These are phyloP conservation scores for Turritis glabra DNA, from an alignment of 345 rosid species.

Conservation along the genomic window DNA sequence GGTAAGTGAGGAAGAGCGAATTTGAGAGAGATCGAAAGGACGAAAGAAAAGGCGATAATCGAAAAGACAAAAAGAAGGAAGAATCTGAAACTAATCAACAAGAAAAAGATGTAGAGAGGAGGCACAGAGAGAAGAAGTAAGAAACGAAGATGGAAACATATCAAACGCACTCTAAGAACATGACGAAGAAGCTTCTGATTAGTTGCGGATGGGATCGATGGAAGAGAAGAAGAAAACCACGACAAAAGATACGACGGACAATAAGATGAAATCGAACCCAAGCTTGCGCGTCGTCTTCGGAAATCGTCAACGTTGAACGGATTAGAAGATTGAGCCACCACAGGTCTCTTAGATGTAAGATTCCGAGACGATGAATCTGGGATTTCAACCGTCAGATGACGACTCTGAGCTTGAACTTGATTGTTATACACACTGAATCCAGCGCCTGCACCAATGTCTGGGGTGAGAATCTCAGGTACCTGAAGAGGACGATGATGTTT, in stretches of 20 bases:
- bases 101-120: constrained; percentile 43
- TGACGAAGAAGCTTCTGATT: constrained; percentile 47
- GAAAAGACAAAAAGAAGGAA: constrained; percentile 37
- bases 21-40: constrained; percentile 41
- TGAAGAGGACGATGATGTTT: constrained; percentile 41
- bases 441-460: constrained; percentile 16
- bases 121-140: constrained; percentile 51
- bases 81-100: constrained; percentile 36
- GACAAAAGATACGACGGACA: constrained; percentile 36
- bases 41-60: constrained; percentile 31
- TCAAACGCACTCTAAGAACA: constrained; percentile 55
- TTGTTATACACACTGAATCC: constrained; percentile 36
- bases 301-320: constrained; percentile 44
- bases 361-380: constrained; percentile 38
- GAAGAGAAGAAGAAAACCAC: constrained; percentile 31
- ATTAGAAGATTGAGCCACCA: constrained; percentile 43
- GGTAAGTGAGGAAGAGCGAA: constrained; percentile 65
- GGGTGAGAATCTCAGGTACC: constrained; percentile 26
- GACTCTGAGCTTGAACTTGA: constrained; percentile 37
- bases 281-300: constrained; percentile 24
- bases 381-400: constrained; percentile 54
- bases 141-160: constrained; percentile 56
- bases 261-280: constrained; percentile 32
- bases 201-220: constrained; percentile 39
- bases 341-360: constrained; percentile 47